phyloP scores from a whole-genome alignment of 148 eudicot genomes.

The Polygonum maritimum region DNA sequence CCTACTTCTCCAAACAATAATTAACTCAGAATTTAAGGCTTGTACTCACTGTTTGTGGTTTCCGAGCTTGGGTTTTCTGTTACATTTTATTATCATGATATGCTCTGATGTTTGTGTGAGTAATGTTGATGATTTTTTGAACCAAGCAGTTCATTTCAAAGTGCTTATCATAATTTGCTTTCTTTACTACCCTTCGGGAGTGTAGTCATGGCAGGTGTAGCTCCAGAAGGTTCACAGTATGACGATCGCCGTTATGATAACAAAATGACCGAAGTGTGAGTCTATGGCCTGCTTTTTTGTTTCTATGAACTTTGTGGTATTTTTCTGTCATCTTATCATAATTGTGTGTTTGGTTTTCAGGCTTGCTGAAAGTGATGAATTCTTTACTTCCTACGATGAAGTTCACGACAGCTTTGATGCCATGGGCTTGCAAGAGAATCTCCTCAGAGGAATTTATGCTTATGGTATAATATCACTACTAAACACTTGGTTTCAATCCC shows the following conservation, averaged over 20 bases:
- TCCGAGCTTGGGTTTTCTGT: conserved; percentile 39
- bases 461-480: conserved; percentile 18
- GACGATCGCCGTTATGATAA: conserved; percentile 48
- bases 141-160: no score
- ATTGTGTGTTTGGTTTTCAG: conserved; percentile 12
- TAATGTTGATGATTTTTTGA: no score
- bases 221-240: conserved; percentile 62
- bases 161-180: not conserved
- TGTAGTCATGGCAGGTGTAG: conserved; percentile 55
- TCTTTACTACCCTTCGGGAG: not conserved
- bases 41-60: conserved; percentile 10
- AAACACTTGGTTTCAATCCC: no score
- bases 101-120: not conserved
- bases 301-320: not conserved
- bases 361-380: conserved; percentile 33
- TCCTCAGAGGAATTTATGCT: conserved; percentile 51
- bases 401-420: conserved; percentile 41
- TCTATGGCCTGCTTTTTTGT: no score
- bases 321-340: not conserved
- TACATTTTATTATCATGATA: not conserved
- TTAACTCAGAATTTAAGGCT: conserved; percentile 17
- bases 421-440: conserved; percentile 50
- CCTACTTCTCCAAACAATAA: conserved; percentile 18
- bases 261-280: conserved; percentile 66
- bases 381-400: conserved; percentile 44